A percentile compares a stretch with the other conserved stretches of the same genome.
phyloP scores from a whole-genome alignment of 2,329 filamentous ascomycete genomes.

The Colletotrichum tofieldiae region DNA sequence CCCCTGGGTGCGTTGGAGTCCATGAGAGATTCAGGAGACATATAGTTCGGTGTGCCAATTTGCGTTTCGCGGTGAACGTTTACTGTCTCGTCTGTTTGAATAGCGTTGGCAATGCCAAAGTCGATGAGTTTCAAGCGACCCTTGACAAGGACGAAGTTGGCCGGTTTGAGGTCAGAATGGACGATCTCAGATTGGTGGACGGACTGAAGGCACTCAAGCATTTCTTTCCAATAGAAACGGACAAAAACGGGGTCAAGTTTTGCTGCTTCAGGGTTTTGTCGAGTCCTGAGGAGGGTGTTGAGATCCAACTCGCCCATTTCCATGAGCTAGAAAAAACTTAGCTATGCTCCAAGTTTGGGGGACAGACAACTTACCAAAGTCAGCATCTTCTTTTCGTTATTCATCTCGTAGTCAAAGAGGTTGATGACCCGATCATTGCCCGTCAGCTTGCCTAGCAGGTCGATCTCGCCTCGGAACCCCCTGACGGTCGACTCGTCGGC shows the following conservation, averaged over 20 bases:
- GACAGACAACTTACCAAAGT: slow-evolving; percentile 76
- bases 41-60: slow-evolving; percentile 97
- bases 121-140: slow-evolving; percentile 96
- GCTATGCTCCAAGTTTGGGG: not conserved
- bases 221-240: slow-evolving; percentile 99
- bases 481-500: slow-evolving; percentile 87
- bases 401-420: slow-evolving; percentile 93
- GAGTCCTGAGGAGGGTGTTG: slow-evolving; percentile 84
- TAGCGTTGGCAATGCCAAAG: slow-evolving; percentile 98
- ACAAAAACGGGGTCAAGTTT: slow-evolving; percentile 91
- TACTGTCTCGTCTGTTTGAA: slow-evolving; percentile 94
- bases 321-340: slow-evolving; percentile 78
- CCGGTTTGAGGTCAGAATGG: slow-evolving; percentile 96
- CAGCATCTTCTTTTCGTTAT: slow-evolving; percentile 88
- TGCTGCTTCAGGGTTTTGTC: slow-evolving; percentile 79
- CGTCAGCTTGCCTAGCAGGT: slow-evolving; percentile 85
- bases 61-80: slow-evolving; percentile 97
- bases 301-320: slow-evolving; percentile 97
- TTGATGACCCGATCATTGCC: slow-evolving; percentile 92
- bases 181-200: slow-evolving; percentile 94
- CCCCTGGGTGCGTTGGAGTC: slow-evolving; percentile 82
- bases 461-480: slow-evolving; percentile 96
- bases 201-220: slow-evolving; percentile 94
- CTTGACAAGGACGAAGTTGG: slow-evolving; percentile 94
- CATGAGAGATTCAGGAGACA: slow-evolving; percentile 95